Conservation (phyloP, 2,329 filamentous ascomycete species). For the Blastomyces percursus region DNA sequence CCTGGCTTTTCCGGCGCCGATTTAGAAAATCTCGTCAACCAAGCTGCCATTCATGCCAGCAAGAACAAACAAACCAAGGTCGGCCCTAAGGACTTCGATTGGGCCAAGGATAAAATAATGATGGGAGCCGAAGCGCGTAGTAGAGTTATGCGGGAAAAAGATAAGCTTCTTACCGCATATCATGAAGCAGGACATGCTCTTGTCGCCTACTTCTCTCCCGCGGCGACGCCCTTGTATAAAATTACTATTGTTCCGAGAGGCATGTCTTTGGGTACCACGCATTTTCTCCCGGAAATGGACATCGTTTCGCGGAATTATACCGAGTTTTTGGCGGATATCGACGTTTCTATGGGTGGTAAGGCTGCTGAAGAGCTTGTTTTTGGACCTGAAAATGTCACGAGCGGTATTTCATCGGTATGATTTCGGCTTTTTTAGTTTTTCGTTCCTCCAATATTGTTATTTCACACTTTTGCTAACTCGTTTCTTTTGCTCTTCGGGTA, state of each 20-base stretch:
- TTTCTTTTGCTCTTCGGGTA: conserved; percentile 23
- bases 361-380: conserved; percentile 84
- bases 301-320: conserved; percentile 79
- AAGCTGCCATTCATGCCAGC: conserved; percentile 89
- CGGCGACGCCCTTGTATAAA: conserved; percentile 76
- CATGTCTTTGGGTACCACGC: conserved; percentile 73
- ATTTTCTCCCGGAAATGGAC: conserved; percentile 80
- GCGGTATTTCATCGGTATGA: conserved; percentile 68
- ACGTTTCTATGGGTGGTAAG: conserved; percentile 73
- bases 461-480: neutral
- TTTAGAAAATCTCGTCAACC: conserved; percentile 92
- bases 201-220: conserved; percentile 70
- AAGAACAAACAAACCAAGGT: conserved; percentile 70
- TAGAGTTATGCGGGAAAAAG: conserved; percentile 81
- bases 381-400: conserved; percentile 81
- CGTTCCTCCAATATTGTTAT: neutral
- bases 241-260: conserved; percentile 93
- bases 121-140: conserved; percentile 91
- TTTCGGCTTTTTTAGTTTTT: neutral
- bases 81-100: conserved; percentile 72
- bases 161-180: conserved; percentile 92
- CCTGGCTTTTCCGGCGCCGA: conserved; percentile 91
- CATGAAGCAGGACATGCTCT: conserved; percentile 94
- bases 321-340: conserved; percentile 71
- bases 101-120: conserved; percentile 96